A percentile compares a stretch with the other conserved stretches of the same genome.
phyloP scores from a whole-genome alignment of 1,284 basidiomycete species.

The Coniophora puteana region DNA sequence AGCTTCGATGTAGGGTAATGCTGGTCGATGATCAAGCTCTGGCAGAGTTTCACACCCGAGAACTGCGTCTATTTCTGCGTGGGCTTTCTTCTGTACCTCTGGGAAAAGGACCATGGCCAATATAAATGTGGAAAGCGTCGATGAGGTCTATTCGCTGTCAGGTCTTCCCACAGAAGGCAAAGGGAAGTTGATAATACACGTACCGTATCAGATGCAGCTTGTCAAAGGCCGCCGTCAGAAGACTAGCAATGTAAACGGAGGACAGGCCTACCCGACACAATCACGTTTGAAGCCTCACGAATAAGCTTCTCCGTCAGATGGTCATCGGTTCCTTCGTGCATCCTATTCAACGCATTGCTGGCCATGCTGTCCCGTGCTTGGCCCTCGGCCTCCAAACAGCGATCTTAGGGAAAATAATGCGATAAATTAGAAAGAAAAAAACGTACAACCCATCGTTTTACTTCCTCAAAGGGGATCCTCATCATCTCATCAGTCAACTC shows the following conservation, averaged over 20 bases:
- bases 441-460: slow-evolving; percentile 16
- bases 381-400: slow-evolving; percentile 14
- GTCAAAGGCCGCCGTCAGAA: neutral
- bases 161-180: too few species aligned
- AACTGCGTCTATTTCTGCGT: slow-evolving; percentile 40
- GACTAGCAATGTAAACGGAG: neutral
- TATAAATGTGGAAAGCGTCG: slow-evolving; percentile 41
- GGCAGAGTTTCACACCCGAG: slow-evolving; percentile 39
- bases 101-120: slow-evolving; percentile 46
- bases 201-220: slow-evolving; percentile 28
- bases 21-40: slow-evolving; percentile 39
- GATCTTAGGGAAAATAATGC: slow-evolving; percentile 6
- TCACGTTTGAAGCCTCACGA: slow-evolving; percentile 22
- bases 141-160: slow-evolving; percentile 33
- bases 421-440: neutral
- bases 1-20: slow-evolving; percentile 40
- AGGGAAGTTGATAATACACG: too few species aligned
- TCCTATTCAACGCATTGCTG: slow-evolving; percentile 17
- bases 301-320: slow-evolving; percentile 20
- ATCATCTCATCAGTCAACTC: slow-evolving; percentile 23
- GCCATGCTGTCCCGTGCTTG: slow-evolving; percentile 18
- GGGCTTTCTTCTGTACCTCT: slow-evolving; percentile 41
- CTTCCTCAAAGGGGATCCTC: slow-evolving; percentile 23
- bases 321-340: slow-evolving; percentile 13
- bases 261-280: neutral